phyloP scores from a whole-genome alignment of 2,329 filamentous ascomycete species.

The Hirsutella thompsonii region DNA sequence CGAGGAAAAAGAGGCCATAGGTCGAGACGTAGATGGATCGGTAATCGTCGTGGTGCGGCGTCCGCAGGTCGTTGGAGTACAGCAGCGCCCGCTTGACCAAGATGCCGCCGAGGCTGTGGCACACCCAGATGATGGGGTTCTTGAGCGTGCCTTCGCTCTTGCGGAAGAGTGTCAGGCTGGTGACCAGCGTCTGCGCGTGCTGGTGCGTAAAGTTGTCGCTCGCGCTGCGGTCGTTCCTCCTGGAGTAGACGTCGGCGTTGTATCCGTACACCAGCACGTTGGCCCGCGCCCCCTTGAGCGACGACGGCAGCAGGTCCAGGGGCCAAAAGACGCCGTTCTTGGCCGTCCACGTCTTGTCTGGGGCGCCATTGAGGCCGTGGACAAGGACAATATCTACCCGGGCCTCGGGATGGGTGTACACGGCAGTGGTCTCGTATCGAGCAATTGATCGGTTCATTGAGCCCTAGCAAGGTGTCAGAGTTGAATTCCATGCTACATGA shows the following conservation, averaged over 20 bases:
- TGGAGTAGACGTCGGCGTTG: conserved; percentile 51
- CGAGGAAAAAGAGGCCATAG: conserved; percentile 64
- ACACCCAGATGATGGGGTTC: conserved; percentile 64
- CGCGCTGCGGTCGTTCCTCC: conserved; percentile 35
- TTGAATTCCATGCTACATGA: no score
- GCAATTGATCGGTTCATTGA: conserved; percentile 15
- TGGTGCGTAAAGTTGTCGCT: conserved; percentile 57
- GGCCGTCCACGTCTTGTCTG: conserved; percentile 49
- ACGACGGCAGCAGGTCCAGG: conserved; percentile 47
- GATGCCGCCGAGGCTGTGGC: conserved; percentile 61
- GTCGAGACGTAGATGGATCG: conserved; percentile 63
- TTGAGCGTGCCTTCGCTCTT: conserved; percentile 40
- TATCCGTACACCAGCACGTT: conserved; percentile 63
- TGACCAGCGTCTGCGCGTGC: conserved; percentile 57
- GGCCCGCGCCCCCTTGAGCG: conserved; percentile 42
- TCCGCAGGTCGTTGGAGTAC: conserved; percentile 49
- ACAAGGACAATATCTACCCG: conserved; percentile 56
- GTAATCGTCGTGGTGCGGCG: conserved; percentile 47
- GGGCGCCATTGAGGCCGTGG: conserved; percentile 56
- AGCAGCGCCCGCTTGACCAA: conserved; percentile 58
- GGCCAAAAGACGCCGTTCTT: conserved; percentile 55
- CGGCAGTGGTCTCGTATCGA: conserved; percentile 45
- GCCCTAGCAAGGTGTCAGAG: conserved; percentile 20
- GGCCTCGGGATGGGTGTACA: conserved; percentile 46
- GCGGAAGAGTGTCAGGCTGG: conserved; percentile 49